Conservation (phyloP, 164 flowering plant genomes). For the Stephania japonica region DNA sequence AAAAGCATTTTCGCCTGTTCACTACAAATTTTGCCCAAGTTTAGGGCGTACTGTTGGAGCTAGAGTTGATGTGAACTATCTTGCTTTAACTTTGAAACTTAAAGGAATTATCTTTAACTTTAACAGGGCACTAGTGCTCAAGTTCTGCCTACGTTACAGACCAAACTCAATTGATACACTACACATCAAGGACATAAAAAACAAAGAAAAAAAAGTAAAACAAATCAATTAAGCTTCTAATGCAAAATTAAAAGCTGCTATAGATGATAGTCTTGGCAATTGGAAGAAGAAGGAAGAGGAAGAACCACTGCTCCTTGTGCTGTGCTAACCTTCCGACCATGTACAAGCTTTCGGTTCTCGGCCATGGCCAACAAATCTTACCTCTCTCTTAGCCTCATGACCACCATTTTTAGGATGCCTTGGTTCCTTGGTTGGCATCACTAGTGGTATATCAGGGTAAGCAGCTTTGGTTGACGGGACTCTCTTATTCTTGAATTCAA, state of each 20-base stretch:
- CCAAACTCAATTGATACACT: neutral
- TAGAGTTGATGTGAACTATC: no score
- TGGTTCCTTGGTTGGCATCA: slow-evolving; percentile 1
- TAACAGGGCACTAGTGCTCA: neutral
- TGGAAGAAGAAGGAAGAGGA: neutral
- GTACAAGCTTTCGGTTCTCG: slow-evolving; percentile 19
- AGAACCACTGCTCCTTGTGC: neutral
- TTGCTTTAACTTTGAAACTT: no score
- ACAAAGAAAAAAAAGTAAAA: neutral
- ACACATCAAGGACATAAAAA: neutral
- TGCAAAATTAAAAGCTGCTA: slow-evolving; percentile 6
- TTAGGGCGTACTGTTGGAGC: no score
- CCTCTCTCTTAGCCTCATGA: slow-evolving; percentile 16
- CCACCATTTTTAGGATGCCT: slow-evolving; percentile 18
- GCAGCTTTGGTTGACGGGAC: slow-evolving; percentile 19
- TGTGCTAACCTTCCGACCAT: neutral
- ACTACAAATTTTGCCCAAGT: no score
- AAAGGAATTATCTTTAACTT: no score
- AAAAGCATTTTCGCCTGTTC: no score
- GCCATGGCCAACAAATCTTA: slow-evolving; percentile 5
- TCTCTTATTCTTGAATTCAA: slow-evolving; percentile 33
- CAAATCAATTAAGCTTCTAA: slow-evolving; percentile 2
- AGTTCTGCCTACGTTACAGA: neutral
- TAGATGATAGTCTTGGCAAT: neutral
- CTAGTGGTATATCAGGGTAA: slow-evolving; percentile 6